phyloP scores from a whole-genome alignment of 192 early-diverging fungal species.

The Podochytrium sp. region DNA sequence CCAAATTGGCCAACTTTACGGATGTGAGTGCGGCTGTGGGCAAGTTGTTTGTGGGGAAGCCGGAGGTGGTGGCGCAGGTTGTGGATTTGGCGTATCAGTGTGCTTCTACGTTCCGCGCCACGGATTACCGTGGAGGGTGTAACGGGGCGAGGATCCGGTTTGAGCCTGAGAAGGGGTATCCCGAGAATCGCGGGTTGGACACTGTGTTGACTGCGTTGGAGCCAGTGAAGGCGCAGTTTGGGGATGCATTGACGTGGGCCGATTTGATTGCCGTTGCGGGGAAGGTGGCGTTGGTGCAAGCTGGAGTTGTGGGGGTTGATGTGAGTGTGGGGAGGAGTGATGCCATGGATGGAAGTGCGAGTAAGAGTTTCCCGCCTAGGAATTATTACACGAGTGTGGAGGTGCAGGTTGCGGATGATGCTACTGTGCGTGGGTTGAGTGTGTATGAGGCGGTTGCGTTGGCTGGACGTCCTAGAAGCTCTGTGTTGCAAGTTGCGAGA shows the following conservation, averaged over 20 bases:
- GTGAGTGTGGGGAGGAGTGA: neutral
- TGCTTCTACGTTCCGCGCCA: slow-evolving; percentile 36
- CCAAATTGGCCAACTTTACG: slow-evolving; percentile 18
- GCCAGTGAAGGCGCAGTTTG: slow-evolving; percentile 76
- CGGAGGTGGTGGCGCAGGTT: slow-evolving; percentile 9
- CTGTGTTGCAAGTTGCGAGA: too few relatives aligned
- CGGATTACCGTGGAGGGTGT: slow-evolving; percentile 36
- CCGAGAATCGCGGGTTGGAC: slow-evolving; percentile 73
- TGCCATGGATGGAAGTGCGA: neutral
- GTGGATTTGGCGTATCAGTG: slow-evolving; percentile 36
- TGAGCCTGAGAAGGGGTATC: slow-evolving; percentile 48
- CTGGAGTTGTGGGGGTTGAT: neutral
- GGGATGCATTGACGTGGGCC: slow-evolving; percentile 74
- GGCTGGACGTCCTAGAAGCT: neutral
- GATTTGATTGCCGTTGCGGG: slow-evolving; percentile 46
- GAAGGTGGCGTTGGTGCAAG: slow-evolving; percentile 3
- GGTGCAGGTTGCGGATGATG: neutral
- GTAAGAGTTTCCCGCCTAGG: neutral
- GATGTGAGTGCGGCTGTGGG: slow-evolving; percentile 17
- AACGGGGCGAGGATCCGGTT: slow-evolving; percentile 45
- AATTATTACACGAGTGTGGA: slow-evolving; percentile 2
- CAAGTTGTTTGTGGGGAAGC: neutral
- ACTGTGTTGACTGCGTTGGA: slow-evolving; percentile 72
- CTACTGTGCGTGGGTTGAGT: neutral
- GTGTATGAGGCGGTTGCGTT: slow-evolving; percentile 4